Percentiles rank a stretch among this genome's conserved stretches.
These are phyloP conservation scores for Hymenoscyphus occultus DNA, from an alignment of 2,329 filamentous ascomycete species.

Conservation along the genomic window DNA sequence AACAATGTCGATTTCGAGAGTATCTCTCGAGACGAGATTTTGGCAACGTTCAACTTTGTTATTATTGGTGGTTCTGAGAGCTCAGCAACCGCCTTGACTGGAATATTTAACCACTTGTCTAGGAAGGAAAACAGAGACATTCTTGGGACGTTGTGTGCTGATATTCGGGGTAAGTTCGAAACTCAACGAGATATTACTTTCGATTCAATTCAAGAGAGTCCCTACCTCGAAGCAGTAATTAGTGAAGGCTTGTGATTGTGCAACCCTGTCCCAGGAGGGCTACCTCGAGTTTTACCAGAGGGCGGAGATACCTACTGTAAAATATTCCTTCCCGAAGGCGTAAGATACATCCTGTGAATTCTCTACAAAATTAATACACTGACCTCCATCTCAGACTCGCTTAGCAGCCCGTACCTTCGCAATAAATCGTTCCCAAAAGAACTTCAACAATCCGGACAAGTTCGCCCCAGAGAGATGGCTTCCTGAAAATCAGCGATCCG, in stretches of 20 bases:
- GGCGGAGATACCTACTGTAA: neutral
- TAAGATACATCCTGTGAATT: neutral
- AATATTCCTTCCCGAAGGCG: neutral
- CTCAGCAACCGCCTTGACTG: conserved; percentile 6
- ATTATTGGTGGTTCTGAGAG: conserved; percentile 14
- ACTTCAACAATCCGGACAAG: conserved; percentile 11
- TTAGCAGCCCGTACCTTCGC: neutral
- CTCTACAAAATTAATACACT: no score
- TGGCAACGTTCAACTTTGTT: neutral
- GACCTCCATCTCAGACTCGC: no score
- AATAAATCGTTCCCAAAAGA: conserved; percentile 12
- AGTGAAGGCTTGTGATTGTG: conserved; percentile 18
- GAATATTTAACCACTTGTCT: conserved; percentile 4
- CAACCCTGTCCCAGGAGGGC: conserved; percentile 2
- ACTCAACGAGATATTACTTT: conserved; percentile 8
- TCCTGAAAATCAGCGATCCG: neutral
- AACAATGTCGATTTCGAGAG: conserved; percentile 37
- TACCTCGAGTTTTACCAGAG: conserved; percentile 4
- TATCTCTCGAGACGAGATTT: neutral
- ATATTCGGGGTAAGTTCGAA: conserved; percentile 4
- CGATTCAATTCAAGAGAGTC: neutral
- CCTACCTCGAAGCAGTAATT: conserved; percentile 39
- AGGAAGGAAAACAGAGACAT: neutral
- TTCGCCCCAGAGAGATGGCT: neutral
- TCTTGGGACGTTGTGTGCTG: conserved; percentile 5